Base-by-base conservation (phyloP, 371 early-diverging fungal species). In the Syncephalis fuscata region DNA sequence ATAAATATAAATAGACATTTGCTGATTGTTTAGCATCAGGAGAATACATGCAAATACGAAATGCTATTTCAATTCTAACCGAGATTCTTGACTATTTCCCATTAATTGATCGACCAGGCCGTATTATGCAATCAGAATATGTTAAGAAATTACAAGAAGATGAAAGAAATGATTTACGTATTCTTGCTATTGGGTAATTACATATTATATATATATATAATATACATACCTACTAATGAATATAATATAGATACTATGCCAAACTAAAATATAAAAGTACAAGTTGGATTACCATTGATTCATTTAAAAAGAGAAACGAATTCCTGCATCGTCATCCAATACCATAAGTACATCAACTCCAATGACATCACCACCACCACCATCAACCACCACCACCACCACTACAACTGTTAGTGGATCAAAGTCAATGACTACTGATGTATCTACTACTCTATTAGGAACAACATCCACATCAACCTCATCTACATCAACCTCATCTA, bases 41-140 rank as follows among this genome's bases (percentile, higher is more conserved):
- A 7, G 82, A 85, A 51, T 71, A 75, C 37, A 74, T 79, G 54
- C 71, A 74, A 48, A 76, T 81, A 51, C 74, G 80, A 11, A 88
- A 88, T 51, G 63, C 81, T 0, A 79, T 84, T 45, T 58, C 81
- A 39, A 70, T 85, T 9, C 60, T 88, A 16, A 73, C 75, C 25
- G 69, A 74, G 41, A 68, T 85, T 16, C 55, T 63, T 4, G 63
- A 73, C 9, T 64, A 67, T 48, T 85, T 76, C 57, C 88, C 88
- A 8, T 41, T 46, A 3, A 27, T 52, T 42, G n/a, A 3, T 15
- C 16, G 15, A 45, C 45, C 21, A 17, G 45, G 45, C 8, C 45
- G 45, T 11, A 39, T 40, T 45, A 25, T 51, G 20, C 27, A 42
- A 9, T 45, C 44, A 16, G 40, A 44, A 39, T 23, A 45, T 20